These are phyloP conservation scores for Rhododendron henanense DNA, from an alignment of 148 eudicot genomes.

Conservation along the genomic window DNA sequence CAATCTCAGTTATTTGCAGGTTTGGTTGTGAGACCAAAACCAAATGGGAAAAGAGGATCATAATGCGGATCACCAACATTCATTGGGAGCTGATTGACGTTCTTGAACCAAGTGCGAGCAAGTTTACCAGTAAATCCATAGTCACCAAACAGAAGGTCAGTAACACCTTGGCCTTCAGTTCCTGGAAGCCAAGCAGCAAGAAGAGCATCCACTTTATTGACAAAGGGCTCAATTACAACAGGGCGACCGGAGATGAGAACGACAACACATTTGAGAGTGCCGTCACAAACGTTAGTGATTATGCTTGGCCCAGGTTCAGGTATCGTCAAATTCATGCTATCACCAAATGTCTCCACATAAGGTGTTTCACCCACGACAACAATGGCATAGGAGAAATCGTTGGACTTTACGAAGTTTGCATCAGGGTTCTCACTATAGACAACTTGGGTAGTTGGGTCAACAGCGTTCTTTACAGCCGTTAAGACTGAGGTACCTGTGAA, in stretches of 20 bases:
- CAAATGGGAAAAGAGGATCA: constrained; percentile 55
- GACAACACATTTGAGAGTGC: constrained; percentile 38
- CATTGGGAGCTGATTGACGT: constrained; percentile 54
- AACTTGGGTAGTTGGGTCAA: constrained; percentile 36
- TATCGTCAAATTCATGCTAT: constrained; percentile 39
- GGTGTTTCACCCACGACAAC: constrained; percentile 55
- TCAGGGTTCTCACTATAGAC: constrained; percentile 47
- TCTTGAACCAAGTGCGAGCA: constrained; percentile 52
- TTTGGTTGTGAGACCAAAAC: constrained; percentile 44
- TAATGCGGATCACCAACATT: constrained; percentile 44
- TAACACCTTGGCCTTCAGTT: constrained; percentile 54
- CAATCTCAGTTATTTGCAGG: constrained; percentile 6
- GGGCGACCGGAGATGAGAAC: constrained; percentile 47
- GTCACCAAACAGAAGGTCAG: constrained; percentile 47
- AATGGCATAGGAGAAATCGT: constrained; percentile 38
- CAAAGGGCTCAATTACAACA: constrained; percentile 40
- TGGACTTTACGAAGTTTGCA: constrained; percentile 29
- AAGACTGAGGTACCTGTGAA: constrained; percentile 38
- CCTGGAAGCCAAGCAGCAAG: constrained; percentile 69
- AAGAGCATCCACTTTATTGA: constrained; percentile 37
- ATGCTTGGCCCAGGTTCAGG: constrained; percentile 35
- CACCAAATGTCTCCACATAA: constrained; percentile 43
- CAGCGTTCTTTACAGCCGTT: constrained; percentile 37
- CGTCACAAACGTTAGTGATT: constrained; percentile 40
- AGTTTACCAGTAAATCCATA: constrained; percentile 52